Evolutionary conservation across 2,329 filamentous ascomycete genomes (phyloP), one percentile per base, ranked within the genome.

Genomic region (Cercospora sojina): DNA sequence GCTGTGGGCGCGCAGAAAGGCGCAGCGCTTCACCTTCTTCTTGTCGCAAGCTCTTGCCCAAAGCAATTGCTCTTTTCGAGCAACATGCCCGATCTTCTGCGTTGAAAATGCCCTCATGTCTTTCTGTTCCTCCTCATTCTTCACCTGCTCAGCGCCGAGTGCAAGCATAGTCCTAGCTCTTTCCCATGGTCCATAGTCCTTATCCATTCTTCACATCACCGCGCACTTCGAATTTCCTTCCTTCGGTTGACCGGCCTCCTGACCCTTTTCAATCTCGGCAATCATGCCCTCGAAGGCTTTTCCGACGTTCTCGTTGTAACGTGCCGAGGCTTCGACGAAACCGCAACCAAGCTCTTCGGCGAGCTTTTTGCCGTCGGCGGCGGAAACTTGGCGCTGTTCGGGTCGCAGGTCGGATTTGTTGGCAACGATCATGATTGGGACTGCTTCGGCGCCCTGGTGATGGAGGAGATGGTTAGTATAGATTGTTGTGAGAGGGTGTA

Each of bases 381-480:
- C 80, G 32, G 88, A 89, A 72, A 99, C 93, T 80, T 98, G 93
- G 72, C 95, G 90, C 82, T 97, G 93, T 79, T 97, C 94, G 62
- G 93, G 90, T 68, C 92, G 89, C 65, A 99, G 84, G 79, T 99
- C 95, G 78, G 90, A 93, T 84, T 99, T 99, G 84, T 99, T 99
- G 74, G 93, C 95, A 62, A 99, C 93, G 69, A 99, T 90, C 74
- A 96, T 92, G 74, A 98, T 90, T 9, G 95, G 95, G 61, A 97
- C 92, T 79, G 90, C 91, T 74, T 97, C 93, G 66, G 93, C 91
- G 71, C 95, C 95, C 91, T 72, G 20, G n/a, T 64, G 49, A 31
- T 32, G 43, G 20, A 27, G n/a, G 16, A 8, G 1, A 3, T 2
- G 41, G 59, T 61, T 2, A 61, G 59, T 59, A 16, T 27, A 56